Percentiles rank a stretch among this genome's conserved stretches.
These are phyloP conservation scores for Arthrobotrys sinensis DNA, from an alignment of 2,329 filamentous ascomycete genomes.

Conservation along the genomic window DNA sequence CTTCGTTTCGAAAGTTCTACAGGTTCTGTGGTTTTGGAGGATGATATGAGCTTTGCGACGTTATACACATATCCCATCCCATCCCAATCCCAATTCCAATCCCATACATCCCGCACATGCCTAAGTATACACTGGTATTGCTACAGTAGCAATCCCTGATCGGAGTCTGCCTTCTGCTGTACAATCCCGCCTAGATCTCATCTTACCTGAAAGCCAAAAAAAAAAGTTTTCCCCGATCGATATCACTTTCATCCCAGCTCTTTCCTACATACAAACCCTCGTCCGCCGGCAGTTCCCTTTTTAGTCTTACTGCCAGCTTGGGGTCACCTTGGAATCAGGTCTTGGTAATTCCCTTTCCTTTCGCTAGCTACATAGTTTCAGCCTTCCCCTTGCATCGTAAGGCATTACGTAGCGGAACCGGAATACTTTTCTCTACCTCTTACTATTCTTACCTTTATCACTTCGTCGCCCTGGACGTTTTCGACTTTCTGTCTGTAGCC, in stretches of 20 bases:
- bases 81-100: background rate
- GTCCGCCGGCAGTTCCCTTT: constrained; percentile 37
- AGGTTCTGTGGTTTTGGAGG: constrained; percentile 2
- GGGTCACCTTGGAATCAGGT: constrained; percentile 15
- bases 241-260: constrained; percentile 14
- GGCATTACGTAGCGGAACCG: constrained; percentile 44
- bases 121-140: background rate
- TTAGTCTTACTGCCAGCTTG: constrained; percentile 32
- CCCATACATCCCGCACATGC: background rate
- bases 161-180: constrained; percentile 27
- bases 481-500: background rate
- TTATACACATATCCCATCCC: constrained; percentile 19
- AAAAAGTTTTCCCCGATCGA: constrained; percentile 26
- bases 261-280: constrained; percentile 9
- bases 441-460: background rate
- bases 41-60: constrained; percentile 32
- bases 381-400: constrained; percentile 55
- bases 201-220: constrained; percentile 27
- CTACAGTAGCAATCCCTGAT: background rate
- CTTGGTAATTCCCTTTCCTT: constrained; percentile 35
- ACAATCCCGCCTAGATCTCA: constrained; percentile 21
- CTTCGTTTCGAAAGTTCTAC: constrained; percentile 19
- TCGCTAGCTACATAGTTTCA: constrained; percentile 44
- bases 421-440: constrained; percentile 22
- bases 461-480: background rate